Conservation (phyloP, 352 stramenopile genomes). For the Chrysophaeum taylorii region DNA sequence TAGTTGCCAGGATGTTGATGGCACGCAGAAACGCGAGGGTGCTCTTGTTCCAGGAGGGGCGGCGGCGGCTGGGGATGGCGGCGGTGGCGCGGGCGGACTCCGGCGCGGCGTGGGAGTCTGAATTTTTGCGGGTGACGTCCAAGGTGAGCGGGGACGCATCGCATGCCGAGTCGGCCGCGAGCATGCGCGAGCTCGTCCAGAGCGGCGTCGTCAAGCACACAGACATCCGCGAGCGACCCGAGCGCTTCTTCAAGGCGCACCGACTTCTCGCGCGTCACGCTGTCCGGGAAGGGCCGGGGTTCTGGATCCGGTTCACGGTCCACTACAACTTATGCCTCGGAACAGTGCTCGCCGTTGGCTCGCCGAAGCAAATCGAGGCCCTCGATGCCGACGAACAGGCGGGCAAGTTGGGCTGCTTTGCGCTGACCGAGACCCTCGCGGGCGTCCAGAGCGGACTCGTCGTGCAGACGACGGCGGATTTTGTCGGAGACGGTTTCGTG, state of each 20-base stretch:
- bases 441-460: constrained; percentile 34
- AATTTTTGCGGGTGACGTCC: constrained; percentile 3
- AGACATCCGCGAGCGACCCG: constrained; percentile 19
- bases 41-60: too few relatives aligned
- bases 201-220: constrained; percentile 20
- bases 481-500: constrained; percentile 28
- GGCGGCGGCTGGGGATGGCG: too few relatives aligned
- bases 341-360: constrained; percentile 26
- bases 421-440: constrained; percentile 35
- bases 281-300: constrained; percentile 20
- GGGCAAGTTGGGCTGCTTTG: constrained; percentile 35
- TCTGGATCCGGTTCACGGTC: constrained; percentile 31
- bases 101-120: neutral
- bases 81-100: neutral
- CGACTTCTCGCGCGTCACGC: constrained; percentile 22
- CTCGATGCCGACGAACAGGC: constrained; percentile 26
- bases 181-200: constrained; percentile 12
- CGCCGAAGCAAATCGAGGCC: constrained; percentile 21
- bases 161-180: constrained; percentile 13
- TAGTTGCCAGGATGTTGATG: too few relatives aligned
- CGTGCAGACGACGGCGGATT: constrained; percentile 32
- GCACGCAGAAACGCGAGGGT: too few relatives aligned
- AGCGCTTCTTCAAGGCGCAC: constrained; percentile 26
- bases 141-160: neutral
- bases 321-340: constrained; percentile 32